Evolutionary conservation across 1,284 basidiomycete genomes (phyloP).

Genomic region (Cryptococcus sp.): DNA sequence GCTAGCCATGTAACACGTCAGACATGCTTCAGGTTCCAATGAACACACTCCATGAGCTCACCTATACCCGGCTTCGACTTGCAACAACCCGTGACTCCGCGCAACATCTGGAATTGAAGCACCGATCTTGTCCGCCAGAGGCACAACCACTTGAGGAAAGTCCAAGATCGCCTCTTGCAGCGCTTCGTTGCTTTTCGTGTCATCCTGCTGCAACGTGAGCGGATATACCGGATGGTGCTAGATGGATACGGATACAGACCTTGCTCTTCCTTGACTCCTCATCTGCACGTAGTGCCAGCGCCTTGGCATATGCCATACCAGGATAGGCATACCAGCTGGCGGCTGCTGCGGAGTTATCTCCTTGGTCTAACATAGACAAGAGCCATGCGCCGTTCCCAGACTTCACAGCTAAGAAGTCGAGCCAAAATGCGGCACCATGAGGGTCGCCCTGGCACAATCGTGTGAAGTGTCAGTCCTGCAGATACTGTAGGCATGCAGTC

Average conservation of each 20-base stretch:
- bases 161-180: slow-evolving; percentile 69
- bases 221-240: background rate
- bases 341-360: slow-evolving; percentile 52
- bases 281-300: slow-evolving; percentile 65
- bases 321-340: slow-evolving; percentile 64
- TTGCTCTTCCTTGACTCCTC: slow-evolving; percentile 60
- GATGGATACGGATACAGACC: slow-evolving; percentile 48
- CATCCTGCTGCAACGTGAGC: slow-evolving; percentile 52
- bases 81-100: slow-evolving; percentile 64
- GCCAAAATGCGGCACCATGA: slow-evolving; percentile 77
- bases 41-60: slow-evolving; percentile 46
- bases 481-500: too few relatives aligned
- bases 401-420: slow-evolving; percentile 81
- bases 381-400: slow-evolving; percentile 78
- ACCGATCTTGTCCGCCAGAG: slow-evolving; percentile 81
- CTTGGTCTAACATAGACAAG: slow-evolving; percentile 61
- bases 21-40: background rate
- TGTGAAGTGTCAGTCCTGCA: background rate
- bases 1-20: slow-evolving; percentile 27
- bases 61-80: slow-evolving; percentile 67
- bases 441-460: slow-evolving; percentile 63
- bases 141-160: slow-evolving; percentile 76
- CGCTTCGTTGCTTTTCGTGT: slow-evolving; percentile 64
- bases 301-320: slow-evolving; percentile 76
- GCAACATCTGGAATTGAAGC: slow-evolving; percentile 63